These are phyloP conservation scores for Cercospora sp. DNA, from an alignment of 2,329 filamentous ascomycete genomes.

Conservation along the genomic window DNA sequence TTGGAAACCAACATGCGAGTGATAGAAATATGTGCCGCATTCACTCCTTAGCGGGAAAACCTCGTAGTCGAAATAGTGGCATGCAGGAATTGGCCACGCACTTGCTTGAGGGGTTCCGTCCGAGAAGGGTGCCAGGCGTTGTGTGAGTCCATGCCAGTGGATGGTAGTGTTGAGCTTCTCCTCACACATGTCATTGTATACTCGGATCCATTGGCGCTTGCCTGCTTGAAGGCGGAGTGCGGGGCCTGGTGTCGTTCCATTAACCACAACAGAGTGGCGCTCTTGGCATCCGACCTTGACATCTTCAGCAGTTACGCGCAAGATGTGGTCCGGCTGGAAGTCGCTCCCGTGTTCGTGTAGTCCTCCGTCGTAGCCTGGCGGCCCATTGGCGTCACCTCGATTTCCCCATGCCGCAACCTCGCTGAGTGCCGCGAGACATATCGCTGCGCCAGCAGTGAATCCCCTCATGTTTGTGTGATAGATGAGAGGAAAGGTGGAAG, in stretches of 20 bases:
- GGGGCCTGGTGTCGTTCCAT: slow-evolving; percentile 56
- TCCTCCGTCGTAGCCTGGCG: slow-evolving; percentile 26
- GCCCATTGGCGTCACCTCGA: slow-evolving; percentile 13
- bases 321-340: slow-evolving; percentile 49
- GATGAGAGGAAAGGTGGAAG: background rate
- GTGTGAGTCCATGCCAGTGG: slow-evolving; percentile 68
- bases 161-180: slow-evolving; percentile 57
- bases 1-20: slow-evolving; percentile 66
- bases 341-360: slow-evolving; percentile 27
- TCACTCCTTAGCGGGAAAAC: slow-evolving; percentile 54
- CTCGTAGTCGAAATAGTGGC: slow-evolving; percentile 68
- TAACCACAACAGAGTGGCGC: slow-evolving; percentile 53
- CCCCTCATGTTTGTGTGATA: slow-evolving; percentile 4
- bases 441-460: background rate
- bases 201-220: slow-evolving; percentile 55
- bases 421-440: slow-evolving; percentile 8
- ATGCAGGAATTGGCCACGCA: slow-evolving; percentile 65
- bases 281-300: slow-evolving; percentile 50
- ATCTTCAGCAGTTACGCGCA: slow-evolving; percentile 49
- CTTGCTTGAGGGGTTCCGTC: slow-evolving; percentile 62
- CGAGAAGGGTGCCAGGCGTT: slow-evolving; percentile 61
- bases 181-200: slow-evolving; percentile 58
- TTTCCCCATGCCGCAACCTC: slow-evolving; percentile 21
- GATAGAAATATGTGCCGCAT: slow-evolving; percentile 67
- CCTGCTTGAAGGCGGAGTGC: slow-evolving; percentile 50